Percentiles rank a stretch among this genome's conserved stretches.
These are phyloP conservation scores for Trametes coccinea DNA, from an alignment of 768 basidiomycete genomes.

Conservation along the genomic window DNA sequence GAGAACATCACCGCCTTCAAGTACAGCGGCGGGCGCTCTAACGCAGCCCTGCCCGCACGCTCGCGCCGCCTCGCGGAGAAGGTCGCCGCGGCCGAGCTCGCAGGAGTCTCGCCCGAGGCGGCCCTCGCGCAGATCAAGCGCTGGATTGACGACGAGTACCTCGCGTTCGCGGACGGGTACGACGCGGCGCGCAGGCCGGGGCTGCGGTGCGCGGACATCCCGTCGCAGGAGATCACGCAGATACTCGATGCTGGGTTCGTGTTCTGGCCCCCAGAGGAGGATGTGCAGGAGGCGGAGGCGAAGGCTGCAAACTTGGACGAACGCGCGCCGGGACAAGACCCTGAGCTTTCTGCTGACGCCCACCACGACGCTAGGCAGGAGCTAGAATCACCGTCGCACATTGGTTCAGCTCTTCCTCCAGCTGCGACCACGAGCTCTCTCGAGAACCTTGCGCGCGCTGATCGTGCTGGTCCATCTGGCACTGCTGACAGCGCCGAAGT, in stretches of 20 bases:
- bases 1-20: slow-evolving; percentile 44
- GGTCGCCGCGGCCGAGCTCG: slow-evolving; percentile 20
- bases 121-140: slow-evolving; percentile 28
- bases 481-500: background rate
- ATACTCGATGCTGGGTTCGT: slow-evolving; percentile 50
- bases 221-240: slow-evolving; percentile 49
- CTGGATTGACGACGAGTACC: slow-evolving; percentile 45
- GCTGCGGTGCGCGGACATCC: slow-evolving; percentile 45
- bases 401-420: too few species aligned
- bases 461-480: background rate
- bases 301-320: background rate
- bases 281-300: background rate
- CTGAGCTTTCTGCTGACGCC: slow-evolving; percentile 28
- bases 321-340: slow-evolving; percentile 27
- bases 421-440: background rate
- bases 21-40: slow-evolving; percentile 41
- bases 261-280: slow-evolving; percentile 31
- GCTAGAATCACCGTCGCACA: too few species aligned
- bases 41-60: slow-evolving; percentile 42
- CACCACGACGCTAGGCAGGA: slow-evolving; percentile 24
- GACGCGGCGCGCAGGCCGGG: slow-evolving; percentile 37
- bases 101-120: slow-evolving; percentile 15
- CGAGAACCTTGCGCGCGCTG: background rate
- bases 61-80: slow-evolving; percentile 27
- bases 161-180: slow-evolving; percentile 29